Base-by-base conservation (phyloP, 805 yeast genomes). In the Metschnikowia gelsemii region DNA sequence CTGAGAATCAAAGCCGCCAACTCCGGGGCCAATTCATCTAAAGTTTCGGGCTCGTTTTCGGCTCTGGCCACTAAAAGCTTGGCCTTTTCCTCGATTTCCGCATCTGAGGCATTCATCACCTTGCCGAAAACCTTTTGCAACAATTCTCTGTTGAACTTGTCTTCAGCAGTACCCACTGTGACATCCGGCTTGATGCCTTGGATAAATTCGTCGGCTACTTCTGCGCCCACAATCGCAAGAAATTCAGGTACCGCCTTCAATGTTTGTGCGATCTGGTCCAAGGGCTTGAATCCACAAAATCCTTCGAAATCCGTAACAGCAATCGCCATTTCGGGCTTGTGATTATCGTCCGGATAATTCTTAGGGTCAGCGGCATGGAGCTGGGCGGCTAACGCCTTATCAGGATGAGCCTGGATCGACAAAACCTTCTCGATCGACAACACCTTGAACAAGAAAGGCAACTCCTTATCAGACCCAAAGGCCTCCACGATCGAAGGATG, bases 291-390 rank as follows among this genome's bases (percentile, higher is more conserved):
- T 0, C 99, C 99, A 67, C 99, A 93, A 68, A 93, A 91, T 0
- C 97, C 98, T 71, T 93, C 98, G 57, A 93, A 93, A 46, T 80
- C 87, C 17, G 98, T 90, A 40, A 93, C 82, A 7, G 99, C 99
- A 58, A 93, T 80, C 37, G 99, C 98, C 99, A 93, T 93, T 66
- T 93, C 99, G n/a, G 99, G 99, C 72, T 93, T 93, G 69, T 93
- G 99, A 72, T 93, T 93, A 63, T 84, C 95, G 68, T 93, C 99
- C 3, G 98, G 98, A 63, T 93, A 93, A 68, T 93, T 86, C 57
- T 81, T 80, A 42, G 99, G 98, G 68, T 93, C 98, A 21, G 73
- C 66, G 13, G 76, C 75, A 58, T 85, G 96, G 56, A 93, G 74
- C 49, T 79, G 78, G 34, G 75, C 79, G 27, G 85, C 99, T 44